Evolutionary conservation across 345 rosid species (phyloP).

Genomic region (Hevea brasiliensis): DNA sequence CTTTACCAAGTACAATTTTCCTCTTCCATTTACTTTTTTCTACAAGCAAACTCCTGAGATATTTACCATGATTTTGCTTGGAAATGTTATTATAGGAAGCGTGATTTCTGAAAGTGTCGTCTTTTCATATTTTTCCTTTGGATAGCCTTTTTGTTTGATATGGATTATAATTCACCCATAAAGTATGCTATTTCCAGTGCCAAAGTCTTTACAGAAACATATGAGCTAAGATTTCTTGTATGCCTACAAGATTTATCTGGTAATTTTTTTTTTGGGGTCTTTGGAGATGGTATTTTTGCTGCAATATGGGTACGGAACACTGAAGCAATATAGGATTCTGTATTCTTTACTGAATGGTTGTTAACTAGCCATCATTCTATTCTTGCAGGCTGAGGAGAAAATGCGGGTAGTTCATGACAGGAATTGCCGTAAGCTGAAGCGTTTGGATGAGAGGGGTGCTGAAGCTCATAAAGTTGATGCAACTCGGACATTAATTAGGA

Average conservation of each 20-base stretch:
- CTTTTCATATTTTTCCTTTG: not conserved
- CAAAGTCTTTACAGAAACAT: not conserved
- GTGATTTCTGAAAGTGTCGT: too few relatives aligned
- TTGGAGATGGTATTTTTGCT: slow-evolving; percentile 14
- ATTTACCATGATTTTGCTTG: not conserved
- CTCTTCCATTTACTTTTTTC: not conserved
- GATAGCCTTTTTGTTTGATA: not conserved
- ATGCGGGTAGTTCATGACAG: slow-evolving; percentile 74
- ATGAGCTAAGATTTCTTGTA: not conserved
- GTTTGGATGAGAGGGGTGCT: slow-evolving; percentile 78
- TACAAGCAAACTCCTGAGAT: not conserved
- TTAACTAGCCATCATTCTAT: not conserved
- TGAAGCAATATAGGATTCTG: not conserved
- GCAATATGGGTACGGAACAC: not conserved
- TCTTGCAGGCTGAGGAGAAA: slow-evolving; percentile 82
- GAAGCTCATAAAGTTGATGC: slow-evolving; percentile 63
- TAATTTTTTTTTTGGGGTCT: not conserved
- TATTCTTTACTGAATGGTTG: not conserved
- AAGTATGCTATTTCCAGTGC: not conserved
- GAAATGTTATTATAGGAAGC: not conserved
- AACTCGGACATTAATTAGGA: slow-evolving; percentile 52
- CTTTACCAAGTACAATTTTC: not conserved
- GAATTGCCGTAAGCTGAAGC: slow-evolving; percentile 71
- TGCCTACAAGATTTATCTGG: not conserved
- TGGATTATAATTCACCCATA: not conserved